A percentile compares a stretch with the other conserved stretches of the same genome.
phyloP scores from a whole-genome alignment of 1,139 yeast genomes.

The Protomyces arabidopsidicola region DNA sequence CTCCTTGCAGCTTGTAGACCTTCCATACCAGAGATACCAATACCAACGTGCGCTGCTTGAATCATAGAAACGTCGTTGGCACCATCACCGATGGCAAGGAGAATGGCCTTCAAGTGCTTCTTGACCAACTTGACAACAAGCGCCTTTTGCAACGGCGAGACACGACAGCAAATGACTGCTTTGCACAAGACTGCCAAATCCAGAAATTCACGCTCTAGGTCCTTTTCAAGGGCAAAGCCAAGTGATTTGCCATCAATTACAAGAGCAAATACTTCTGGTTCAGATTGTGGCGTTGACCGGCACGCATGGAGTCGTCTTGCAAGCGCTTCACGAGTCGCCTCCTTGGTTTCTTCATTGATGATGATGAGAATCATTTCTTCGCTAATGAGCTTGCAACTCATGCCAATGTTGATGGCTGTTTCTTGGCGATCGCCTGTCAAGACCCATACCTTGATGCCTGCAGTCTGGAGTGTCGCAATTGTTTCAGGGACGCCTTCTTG shows the following conservation, averaged over 20 bases:
- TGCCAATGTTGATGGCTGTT: conserved; percentile 98
- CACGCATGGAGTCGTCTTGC: conserved; percentile 73
- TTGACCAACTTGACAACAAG: conserved; percentile 89
- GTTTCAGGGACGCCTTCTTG: conserved; percentile 99
- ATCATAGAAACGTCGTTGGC: conserved; percentile 99
- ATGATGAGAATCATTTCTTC: conserved; percentile 94
- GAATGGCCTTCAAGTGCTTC: conserved; percentile 62
- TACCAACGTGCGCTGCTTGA: conserved; percentile 98
- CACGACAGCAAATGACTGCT: conserved; percentile 96
- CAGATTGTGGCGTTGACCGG: conserved; percentile 53
- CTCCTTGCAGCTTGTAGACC: conserved; percentile 99
- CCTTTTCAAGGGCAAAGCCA: conserved; percentile 75
- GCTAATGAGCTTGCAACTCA: conserved; percentile 88
- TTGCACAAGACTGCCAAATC: conserved; percentile 81
- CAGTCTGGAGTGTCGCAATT: conserved; percentile 86
- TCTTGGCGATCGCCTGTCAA: conserved; percentile 97
- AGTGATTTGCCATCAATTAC: conserved; percentile 92
- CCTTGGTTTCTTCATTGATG: conserved; percentile 77
- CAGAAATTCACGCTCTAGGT: conserved; percentile 70
- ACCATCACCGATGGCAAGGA: conserved; percentile 96
- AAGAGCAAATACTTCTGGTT: conserved; percentile 76
- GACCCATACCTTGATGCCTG: conserved; percentile 97
- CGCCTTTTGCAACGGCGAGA: conserved; percentile 95
- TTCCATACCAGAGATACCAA: conserved; percentile 97
- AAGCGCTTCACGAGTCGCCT: conserved; percentile 66